Percentiles rank a stretch among this genome's conserved stretches.
Evolutionary conservation across 2,329 filamentous ascomycete species (phyloP).

Genomic region (Boeremia lycopersici): DNA sequence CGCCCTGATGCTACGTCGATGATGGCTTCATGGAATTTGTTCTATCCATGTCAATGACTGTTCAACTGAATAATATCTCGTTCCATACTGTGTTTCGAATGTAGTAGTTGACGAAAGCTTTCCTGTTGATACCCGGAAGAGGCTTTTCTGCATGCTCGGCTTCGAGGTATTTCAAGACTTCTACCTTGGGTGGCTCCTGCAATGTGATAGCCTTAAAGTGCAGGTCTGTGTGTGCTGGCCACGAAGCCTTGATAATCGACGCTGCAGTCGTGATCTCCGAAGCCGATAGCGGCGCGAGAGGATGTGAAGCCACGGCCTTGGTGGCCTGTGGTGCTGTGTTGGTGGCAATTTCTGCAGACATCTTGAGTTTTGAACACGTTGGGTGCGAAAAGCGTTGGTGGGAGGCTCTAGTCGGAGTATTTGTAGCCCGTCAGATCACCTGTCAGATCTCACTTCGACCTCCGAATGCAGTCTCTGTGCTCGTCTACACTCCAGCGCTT

Average conservation of each 20-base stretch:
- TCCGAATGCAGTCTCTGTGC: slow-evolving; percentile 5
- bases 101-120: slow-evolving; percentile 64
- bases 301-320: slow-evolving; percentile 53
- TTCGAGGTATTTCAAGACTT: slow-evolving; percentile 65
- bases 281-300: slow-evolving; percentile 64
- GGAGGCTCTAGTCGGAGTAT: neutral
- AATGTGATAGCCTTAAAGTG: slow-evolving; percentile 73
- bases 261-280: slow-evolving; percentile 62
- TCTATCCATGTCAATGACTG: slow-evolving; percentile 45
- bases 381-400: neutral
- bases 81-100: slow-evolving; percentile 62
- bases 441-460: slow-evolving; percentile 6
- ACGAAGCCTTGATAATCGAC: slow-evolving; percentile 57
- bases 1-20: slow-evolving; percentile 59
- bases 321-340: slow-evolving; percentile 23
- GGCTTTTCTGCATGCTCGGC: slow-evolving; percentile 63
- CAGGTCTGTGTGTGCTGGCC: slow-evolving; percentile 61
- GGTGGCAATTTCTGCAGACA: slow-evolving; percentile 41
- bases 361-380: slow-evolving; percentile 15
- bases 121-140: slow-evolving; percentile 60
- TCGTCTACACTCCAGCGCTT: slow-evolving; percentile 1
- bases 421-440: slow-evolving; percentile 2
- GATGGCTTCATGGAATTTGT: slow-evolving; percentile 67
- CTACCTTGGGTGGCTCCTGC: slow-evolving; percentile 67
- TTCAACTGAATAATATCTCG: neutral